Base-by-base conservation (phyloP, 495 filamentous ascomycete genomes). In the Symbiotaphrina buchneri region DNA sequence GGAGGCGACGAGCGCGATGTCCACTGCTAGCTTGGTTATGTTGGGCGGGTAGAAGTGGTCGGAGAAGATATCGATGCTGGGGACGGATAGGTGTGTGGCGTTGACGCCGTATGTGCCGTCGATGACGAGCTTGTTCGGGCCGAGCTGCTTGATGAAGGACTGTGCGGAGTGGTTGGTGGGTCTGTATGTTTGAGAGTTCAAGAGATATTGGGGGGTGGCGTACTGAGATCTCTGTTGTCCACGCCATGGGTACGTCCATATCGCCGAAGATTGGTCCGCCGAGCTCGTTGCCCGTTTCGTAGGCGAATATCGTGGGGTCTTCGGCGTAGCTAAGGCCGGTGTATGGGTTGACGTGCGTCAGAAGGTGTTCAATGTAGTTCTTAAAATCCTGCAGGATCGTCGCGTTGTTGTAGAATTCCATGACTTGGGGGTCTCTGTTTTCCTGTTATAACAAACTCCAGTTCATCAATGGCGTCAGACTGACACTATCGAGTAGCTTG, bases 61-160 rank as follows among this genome's bases (percentile, higher is more conserved):
- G 11, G 52, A 56, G 40, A 51, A 61, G 31, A 64, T 56, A 41
- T 65, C 61, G 3, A 68, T 43, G 38, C 56, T 56, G 10, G 46
- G 32, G 32, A 65, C 51, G 21, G 24, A 28, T 11, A 65, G 46
- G 38, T 65, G 56, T 10, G 52, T 56, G 29, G 35, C 44, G 48
- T 65, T 65, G 33, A 68, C 47, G 14, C 62, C 62, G 35, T 65
- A 67, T 2, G 61, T 64, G 11, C 62, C 61, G 34, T 67, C 61
- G 15, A 67, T 47, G 40, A 43, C 42, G 4, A 68, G 54, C 40
- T 65, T 65, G 11, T 49, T 35, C 1, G 60, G 61, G 27, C 47
- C 60, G 16, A 65, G 52, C 16, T 44, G 28, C 43, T 65, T 65
- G 33, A 68, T 48, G 38, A 48, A 55, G 17, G 31, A n/a, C n/a